Evolutionary conservation across 441 rosid species (phyloP), one percentile per base, ranked within the genome.

Genomic region (Rhodomyrtus psidioides): DNA sequence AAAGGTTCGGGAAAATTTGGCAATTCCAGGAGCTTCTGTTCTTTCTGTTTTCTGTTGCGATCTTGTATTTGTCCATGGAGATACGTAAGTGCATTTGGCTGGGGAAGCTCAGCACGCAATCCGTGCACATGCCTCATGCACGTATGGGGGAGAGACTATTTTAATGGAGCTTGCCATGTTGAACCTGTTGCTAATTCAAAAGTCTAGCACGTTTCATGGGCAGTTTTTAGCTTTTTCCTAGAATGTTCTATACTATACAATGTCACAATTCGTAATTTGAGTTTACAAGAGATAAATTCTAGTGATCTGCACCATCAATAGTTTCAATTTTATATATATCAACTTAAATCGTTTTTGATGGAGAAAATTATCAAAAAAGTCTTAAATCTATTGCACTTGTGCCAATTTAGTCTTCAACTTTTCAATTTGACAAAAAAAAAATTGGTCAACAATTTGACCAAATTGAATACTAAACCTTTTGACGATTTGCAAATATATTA

Each of bases 391-490:
- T n/a, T n/a, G n/a, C n/a, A n/a, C n/a, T n/a, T n/a, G n/a, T 13
- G 6, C 0, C 54, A 13, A 53, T 53, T 53, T 2, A 14, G 6
- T 53, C 5, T 12, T 14, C 12, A 13, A 53, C 54, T 0, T 51
- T 51, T 51, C 15, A 51, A 53, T 14, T 13, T 53, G 0, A 14
- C 0, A 6, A n/a, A n/a, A n/a, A n/a, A n/a, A n/a, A n/a, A n/a
- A n/a, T n/a, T n/a, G n/a, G n/a, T n/a, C n/a, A n/a, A n/a, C 15
- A 51, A 53, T 14, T 13, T 53, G 0, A 14, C 0, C n/a, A 6
- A 4, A 4, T 53, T 53, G 17, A 53, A 17, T 53, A 6, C 2
- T 53, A 53, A 14, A 53, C 17, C 0, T 5, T 53, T 53, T 53
- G 17, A 15, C 17, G 6, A 53, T 53, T 53, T 14, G 54, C 54